These are phyloP conservation scores for Lactarius sanguifluus DNA, from an alignment of 768 basidiomycete species.

Conservation along the genomic window DNA sequence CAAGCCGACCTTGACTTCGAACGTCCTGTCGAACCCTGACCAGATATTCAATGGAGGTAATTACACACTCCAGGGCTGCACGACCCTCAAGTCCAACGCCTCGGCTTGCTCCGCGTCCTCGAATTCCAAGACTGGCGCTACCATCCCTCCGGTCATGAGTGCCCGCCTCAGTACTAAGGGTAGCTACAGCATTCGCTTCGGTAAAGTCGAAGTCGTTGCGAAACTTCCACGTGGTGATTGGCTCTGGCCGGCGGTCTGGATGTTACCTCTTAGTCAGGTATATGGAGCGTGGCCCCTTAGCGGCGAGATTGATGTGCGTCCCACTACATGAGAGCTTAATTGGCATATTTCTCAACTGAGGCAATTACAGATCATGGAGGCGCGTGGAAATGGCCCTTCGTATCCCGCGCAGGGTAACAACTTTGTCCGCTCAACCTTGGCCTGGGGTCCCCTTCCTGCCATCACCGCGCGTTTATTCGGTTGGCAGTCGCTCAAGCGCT, in stretches of 20 bases:
- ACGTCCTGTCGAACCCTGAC: constrained; percentile 41
- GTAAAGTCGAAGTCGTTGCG: constrained; percentile 56
- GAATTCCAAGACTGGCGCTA: constrained; percentile 35
- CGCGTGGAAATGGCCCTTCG: constrained; percentile 47
- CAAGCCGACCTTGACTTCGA: constrained; percentile 57
- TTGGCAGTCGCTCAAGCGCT: constrained; percentile 45
- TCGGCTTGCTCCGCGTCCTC: constrained; percentile 50
- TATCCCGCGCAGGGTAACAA: constrained; percentile 46
- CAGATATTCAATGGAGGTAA: constrained; percentile 43
- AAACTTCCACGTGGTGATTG: constrained; percentile 47
- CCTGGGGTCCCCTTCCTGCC: constrained; percentile 59
- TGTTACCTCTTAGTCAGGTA: constrained; percentile 46
- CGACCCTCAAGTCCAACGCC: constrained; percentile 36
- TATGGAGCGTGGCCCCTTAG: constrained; percentile 55
- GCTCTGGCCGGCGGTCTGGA: constrained; percentile 47
- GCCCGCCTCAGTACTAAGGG: constrained; percentile 55
- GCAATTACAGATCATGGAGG: constrained; percentile 49
- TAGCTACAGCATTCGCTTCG: constrained; percentile 50
- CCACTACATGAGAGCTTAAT: not conserved
- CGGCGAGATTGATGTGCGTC: constrained; percentile 59
- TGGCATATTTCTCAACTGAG: not conserved
- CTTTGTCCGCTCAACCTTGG: constrained; percentile 56
- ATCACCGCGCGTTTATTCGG: constrained; percentile 46
- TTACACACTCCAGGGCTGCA: constrained; percentile 42
- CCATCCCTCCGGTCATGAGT: constrained; percentile 54